A percentile compares a stretch with the other conserved stretches of the same genome.
phyloP scores from a whole-genome alignment of 768 basidiomycete genomes.

The Amanita polypyramis region DNA sequence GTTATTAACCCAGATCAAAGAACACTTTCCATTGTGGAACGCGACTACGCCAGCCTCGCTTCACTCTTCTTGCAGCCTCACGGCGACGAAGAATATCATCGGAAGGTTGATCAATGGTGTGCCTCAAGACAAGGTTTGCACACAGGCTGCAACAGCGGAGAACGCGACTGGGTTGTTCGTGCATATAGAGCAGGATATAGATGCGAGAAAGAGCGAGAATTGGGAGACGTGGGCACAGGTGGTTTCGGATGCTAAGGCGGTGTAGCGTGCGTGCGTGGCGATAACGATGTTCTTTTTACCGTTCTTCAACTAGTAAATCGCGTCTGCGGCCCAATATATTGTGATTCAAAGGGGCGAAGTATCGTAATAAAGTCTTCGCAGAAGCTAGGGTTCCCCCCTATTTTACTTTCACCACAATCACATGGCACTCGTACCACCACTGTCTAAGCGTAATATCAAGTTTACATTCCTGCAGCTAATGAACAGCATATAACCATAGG shows the following conservation, averaged over 20 bases:
- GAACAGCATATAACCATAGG: background rate
- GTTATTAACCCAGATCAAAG: constrained; percentile 28
- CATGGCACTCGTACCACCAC: too few species aligned
- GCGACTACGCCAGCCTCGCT: constrained; percentile 15
- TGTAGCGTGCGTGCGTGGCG: too few species aligned
- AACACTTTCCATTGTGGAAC: constrained; percentile 25
- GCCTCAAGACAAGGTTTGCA: constrained; percentile 19
- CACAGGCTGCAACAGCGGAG: constrained; percentile 14
- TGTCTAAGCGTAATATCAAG: background rate
- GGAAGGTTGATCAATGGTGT: constrained; percentile 34
- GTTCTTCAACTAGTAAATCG: too few species aligned
- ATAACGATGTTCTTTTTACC: too few species aligned
- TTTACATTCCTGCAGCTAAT: background rate
- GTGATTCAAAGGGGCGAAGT: too few species aligned
- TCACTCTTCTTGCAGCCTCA: constrained; percentile 30
- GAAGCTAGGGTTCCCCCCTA: too few species aligned
- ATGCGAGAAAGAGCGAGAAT: background rate
- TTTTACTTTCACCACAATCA: too few species aligned
- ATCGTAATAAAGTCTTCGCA: too few species aligned
- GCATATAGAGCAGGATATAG: constrained; percentile 2
- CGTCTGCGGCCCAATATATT: too few species aligned
- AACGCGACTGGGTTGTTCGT: constrained; percentile 12
- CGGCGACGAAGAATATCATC: constrained; percentile 34
- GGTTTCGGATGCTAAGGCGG: background rate
- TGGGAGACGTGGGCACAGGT: background rate